A percentile compares a stretch with the other conserved stretches of the same genome.
Conservation (phyloP, 179 eudicot genomes). For the Vitellaria paradoxa region DNA sequence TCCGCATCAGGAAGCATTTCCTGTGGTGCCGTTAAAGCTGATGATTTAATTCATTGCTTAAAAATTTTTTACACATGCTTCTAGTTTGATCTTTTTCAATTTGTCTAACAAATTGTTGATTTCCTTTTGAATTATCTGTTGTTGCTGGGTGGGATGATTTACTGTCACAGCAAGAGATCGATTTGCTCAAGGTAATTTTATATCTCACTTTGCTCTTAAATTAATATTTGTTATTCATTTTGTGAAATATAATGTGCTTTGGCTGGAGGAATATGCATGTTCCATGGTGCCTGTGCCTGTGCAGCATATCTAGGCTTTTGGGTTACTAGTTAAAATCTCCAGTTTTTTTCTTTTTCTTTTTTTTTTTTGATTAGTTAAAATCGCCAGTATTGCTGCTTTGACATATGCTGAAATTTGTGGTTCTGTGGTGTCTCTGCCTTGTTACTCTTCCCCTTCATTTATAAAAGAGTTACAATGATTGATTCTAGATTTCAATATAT, state of each 20-base stretch:
- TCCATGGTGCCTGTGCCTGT: not conserved
- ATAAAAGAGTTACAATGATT: too few relatives aligned
- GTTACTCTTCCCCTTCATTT: too few relatives aligned
- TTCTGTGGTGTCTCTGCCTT: too few relatives aligned
- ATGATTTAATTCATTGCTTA: too few relatives aligned
- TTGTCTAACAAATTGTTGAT: slow-evolving; percentile 36
- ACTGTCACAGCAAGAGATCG: slow-evolving; percentile 91
- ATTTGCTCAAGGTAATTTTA: slow-evolving; percentile 79
- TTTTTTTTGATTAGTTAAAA: too few relatives aligned
- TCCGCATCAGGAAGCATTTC: too few relatives aligned
- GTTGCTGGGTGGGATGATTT: slow-evolving; percentile 22
- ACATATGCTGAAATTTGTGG: not conserved
- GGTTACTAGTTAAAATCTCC: not conserved
- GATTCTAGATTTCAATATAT: too few relatives aligned
- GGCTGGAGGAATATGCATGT: not conserved
- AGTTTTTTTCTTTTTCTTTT: too few relatives aligned
- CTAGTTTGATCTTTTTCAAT: not conserved
- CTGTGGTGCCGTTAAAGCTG: too few relatives aligned
- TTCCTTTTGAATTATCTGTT: slow-evolving; percentile 14
- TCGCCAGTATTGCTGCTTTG: not conserved
- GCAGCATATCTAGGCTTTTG: not conserved
- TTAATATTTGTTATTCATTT: not conserved
- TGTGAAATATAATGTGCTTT: not conserved
- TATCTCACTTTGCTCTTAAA: not conserved
- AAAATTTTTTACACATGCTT: slow-evolving; percentile 8